Percentiles rank a stretch among this genome's conserved stretches.
phyloP scores from a whole-genome alignment of 225 moss, liverwort and hornwort genomes.

The Lunularia cruciata region DNA sequence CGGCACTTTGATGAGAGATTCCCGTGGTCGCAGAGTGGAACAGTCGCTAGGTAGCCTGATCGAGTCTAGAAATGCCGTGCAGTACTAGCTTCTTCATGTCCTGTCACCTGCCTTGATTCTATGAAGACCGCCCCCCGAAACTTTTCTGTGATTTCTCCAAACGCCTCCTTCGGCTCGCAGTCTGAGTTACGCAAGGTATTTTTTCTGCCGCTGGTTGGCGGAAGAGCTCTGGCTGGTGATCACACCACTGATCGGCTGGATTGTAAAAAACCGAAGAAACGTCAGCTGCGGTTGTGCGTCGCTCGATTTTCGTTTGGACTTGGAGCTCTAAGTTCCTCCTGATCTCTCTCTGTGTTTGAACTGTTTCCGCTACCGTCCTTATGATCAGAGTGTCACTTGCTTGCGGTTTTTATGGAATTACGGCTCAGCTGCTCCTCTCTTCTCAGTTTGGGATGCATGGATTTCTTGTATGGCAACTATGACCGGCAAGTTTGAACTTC shows the following conservation, averaged over 20 bases:
- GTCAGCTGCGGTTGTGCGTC: not conserved
- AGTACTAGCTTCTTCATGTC: not conserved
- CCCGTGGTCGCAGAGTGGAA: slow-evolving; percentile 24
- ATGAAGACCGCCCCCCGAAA: too few species aligned
- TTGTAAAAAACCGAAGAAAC: not conserved
- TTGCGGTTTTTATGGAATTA: not conserved
- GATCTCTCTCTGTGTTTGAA: slow-evolving; percentile 14
- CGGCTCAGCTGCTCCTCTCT: not conserved
- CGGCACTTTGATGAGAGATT: slow-evolving; percentile 21
- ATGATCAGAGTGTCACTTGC: not conserved
- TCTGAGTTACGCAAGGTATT: too few species aligned
- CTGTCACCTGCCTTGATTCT: not conserved
- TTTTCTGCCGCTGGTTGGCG: not conserved
- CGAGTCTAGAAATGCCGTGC: not conserved
- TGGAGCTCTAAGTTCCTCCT: not conserved
- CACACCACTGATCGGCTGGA: not conserved
- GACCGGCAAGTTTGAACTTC: too few species aligned
- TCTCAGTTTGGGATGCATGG: too few species aligned
- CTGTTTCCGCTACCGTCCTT: not conserved
- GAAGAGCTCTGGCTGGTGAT: not conserved
- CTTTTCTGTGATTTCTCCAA: too few species aligned
- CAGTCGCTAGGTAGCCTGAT: slow-evolving; percentile 17
- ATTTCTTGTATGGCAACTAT: too few species aligned
- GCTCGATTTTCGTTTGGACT: not conserved
- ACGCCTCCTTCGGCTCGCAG: not conserved